Conservation (phyloP, 352 stramenopile species). For the Pythium scleroteichum region DNA sequence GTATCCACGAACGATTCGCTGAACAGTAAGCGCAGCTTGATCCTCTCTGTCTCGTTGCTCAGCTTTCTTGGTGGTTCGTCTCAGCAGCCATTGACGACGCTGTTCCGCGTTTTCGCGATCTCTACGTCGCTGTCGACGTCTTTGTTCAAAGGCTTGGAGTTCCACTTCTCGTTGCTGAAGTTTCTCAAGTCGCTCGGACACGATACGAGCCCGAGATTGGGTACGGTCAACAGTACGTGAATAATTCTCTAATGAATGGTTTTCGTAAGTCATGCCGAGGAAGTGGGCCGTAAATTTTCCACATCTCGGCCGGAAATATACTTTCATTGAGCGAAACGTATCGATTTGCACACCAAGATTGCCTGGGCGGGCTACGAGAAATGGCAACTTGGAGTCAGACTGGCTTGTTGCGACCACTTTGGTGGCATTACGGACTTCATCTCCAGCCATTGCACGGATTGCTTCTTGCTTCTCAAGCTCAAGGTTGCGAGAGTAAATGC, state of each 20-base stretch:
- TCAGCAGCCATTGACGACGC: conserved; percentile 46
- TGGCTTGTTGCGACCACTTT: background rate
- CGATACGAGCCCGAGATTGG: conserved; percentile 38
- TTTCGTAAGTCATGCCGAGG: conserved; percentile 62
- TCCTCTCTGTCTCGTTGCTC: conserved; percentile 47
- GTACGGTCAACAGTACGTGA: conserved; percentile 60
- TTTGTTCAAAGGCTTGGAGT: conserved; percentile 39
- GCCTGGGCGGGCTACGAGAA: conserved; percentile 50
- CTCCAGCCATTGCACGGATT: no score
- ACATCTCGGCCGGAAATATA: conserved; percentile 59
- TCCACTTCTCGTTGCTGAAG: conserved; percentile 46
- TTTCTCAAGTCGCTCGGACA: conserved; percentile 51
- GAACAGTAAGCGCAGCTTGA: conserved; percentile 39
- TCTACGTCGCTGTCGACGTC: conserved; percentile 36
- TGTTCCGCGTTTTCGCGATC: conserved; percentile 48
- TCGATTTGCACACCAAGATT: conserved; percentile 84
- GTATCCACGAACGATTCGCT: conserved; percentile 42
- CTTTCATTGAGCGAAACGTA: conserved; percentile 55
- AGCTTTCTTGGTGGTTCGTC: conserved; percentile 45
- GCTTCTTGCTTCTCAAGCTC: no score
- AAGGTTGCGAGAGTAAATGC: no score
- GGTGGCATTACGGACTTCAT: no score
- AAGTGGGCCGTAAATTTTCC: conserved; percentile 71
- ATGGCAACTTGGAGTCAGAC: conserved; percentile 36
- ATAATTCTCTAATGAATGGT: conserved; percentile 73